Base-by-base conservation (phyloP, 2,329 filamentous ascomycete genomes). In the Hypoxylon sp. region DNA sequence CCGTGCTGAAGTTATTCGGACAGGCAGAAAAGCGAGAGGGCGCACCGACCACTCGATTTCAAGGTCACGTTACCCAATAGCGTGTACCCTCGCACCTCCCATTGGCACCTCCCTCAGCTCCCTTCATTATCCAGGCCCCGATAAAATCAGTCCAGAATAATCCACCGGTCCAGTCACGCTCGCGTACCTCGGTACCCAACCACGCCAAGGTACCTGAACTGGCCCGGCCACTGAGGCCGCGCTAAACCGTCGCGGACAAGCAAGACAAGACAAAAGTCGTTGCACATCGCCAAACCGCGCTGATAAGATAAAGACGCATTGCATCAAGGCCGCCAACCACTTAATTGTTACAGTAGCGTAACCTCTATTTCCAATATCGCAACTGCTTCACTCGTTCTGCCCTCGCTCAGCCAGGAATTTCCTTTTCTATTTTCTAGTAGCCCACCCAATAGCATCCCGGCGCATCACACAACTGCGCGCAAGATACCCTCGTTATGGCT, bases 1-100 rank as follows among this genome's bases (percentile, higher is more conserved):
- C 62, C 62, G 59, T 67, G 49, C 61, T 69, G 69, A 70, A 69
- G 69, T 67, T 70, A 71, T 71, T 69, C 69, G 65, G 58, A 66
- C 64, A 55, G 54, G 55, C 59, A 50, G 51, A 47, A 62, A 65
- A 26, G 60, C 60, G 51, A 50, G 59, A 64, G 60, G 54, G 63
- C 60, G 64, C 65, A 67, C 64, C 60, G 62, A 64, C 65, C 64
- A 63, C 67, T 63, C 62, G 62, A 66, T 61, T 63, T 67, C 55
- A 53, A 69, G 67, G 67, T 71, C 68, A 71, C 69, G 69, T 71
- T 71, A 71, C 69, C 48, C 59, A 57, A 65, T 66, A 55, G 35
- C 53, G 56, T 60, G 48, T 59, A 54, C 48, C 31, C 40, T 49
- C 45, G 62, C 58, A 62, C 66, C 55, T 60, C 20, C 15, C 37